Base-by-base conservation (phyloP, 2,329 filamentous ascomycete genomes). In the Chaetomiaceae sp. region DNA sequence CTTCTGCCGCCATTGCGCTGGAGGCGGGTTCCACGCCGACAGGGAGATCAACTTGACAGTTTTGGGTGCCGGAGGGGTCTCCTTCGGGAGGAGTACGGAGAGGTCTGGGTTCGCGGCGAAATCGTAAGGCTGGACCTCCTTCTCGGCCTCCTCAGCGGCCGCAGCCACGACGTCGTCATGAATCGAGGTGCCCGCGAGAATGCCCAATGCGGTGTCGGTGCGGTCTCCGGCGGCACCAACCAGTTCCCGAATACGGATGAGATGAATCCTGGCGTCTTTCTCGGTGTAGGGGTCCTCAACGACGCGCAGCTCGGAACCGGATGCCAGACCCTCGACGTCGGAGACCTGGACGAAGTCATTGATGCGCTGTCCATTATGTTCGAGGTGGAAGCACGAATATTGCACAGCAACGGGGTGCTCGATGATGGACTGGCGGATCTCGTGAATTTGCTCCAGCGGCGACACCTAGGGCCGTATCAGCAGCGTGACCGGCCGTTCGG, bases 381-480 rank as follows among this genome's bases (percentile, higher is more conserved):
- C 90, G 60, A 98, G 82, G 70, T 98, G 93, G 73, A 98, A 98
- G 75, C 93, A 98, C 43, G 93, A 95, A 73, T 96, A 96, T 68
- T 95, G 89, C 71, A 96, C 93, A 42, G 91, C 94, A 50, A 84
- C 78, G 5, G 93, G 93, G 40, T 89, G 78, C 68, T 98, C 93
- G 69, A 96, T 89, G 64, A 98, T 86, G 52, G 90, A 91, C 69
- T 97, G 93, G 56, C 93, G 87, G 59, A 98, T 83, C 73, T 98
- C 93, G 68, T 97, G 93, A 51, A 97, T 84, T 67, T 96, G 91
- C 70, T 98, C 94, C 74, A 95, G 86, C 56, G 84, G 84, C 34
- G 88, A 91, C 47, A 95, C 86, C 86, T 93, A 59, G 47, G 44
- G 44, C 48, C 41, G 52, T 56, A 60, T 60, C 47, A 53, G 20